These are phyloP conservation scores for Pseudogymnoascus sp. DNA, from an alignment of 2,329 filamentous ascomycete genomes.

Conservation along the genomic window DNA sequence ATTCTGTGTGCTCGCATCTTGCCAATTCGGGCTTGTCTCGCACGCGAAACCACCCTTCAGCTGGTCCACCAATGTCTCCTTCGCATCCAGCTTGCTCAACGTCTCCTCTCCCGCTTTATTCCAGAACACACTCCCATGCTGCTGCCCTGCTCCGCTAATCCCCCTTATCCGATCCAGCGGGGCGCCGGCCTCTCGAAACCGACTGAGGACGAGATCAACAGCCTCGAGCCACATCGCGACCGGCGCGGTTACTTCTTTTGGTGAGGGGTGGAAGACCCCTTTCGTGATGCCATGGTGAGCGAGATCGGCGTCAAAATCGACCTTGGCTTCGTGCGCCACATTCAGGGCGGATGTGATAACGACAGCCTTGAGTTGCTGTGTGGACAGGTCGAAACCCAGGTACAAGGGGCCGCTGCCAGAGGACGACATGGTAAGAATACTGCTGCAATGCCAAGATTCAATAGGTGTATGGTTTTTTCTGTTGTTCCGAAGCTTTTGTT, in stretches of 20 bases:
- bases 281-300: conserved; percentile 72
- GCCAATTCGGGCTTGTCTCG: conserved; percentile 91
- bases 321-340: conserved; percentile 75
- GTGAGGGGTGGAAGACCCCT: conserved; percentile 74
- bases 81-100: conserved; percentile 51
- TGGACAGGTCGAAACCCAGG: conserved; percentile 90
- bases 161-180: conserved; percentile 69
- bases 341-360: conserved; percentile 76
- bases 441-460: background rate
- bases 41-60: conserved; percentile 66
- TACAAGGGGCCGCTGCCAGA: conserved; percentile 54
- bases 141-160: conserved; percentile 87
- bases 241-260: conserved; percentile 86
- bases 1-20: conserved; percentile 86
- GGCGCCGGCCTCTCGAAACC: conserved; percentile 59
- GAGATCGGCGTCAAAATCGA: conserved; percentile 88
- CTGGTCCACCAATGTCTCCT: conserved; percentile 61
- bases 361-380: conserved; percentile 92
- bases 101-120: conserved; percentile 56
- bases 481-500: background rate
- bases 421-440: conserved; percentile 27
- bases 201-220: conserved; percentile 71
- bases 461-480: background rate
- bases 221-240: conserved; percentile 93
- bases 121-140: conserved; percentile 98